These are phyloP conservation scores for Scheffersomyces stipitis DNA, from an alignment of 805 yeast species.

Conservation along the genomic window DNA sequence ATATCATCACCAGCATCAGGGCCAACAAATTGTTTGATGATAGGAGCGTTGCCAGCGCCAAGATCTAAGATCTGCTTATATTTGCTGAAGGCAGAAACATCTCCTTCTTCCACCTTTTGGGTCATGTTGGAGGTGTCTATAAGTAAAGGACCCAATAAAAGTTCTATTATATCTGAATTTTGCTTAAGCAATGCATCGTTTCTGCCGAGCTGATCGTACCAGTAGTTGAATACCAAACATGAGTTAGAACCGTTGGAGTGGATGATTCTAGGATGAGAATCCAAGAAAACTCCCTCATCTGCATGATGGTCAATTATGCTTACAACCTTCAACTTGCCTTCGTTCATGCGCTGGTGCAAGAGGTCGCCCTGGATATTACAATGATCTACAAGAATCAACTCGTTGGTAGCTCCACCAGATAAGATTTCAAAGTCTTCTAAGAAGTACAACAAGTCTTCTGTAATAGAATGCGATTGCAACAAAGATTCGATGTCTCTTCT, in stretches of 20 bases:
- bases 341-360: conserved; percentile 26
- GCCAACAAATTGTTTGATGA: neutral
- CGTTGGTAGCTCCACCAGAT: conserved; percentile 19
- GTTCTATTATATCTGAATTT: conserved; percentile 35
- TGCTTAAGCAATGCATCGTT: conserved; percentile 13
- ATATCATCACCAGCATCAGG: conserved; percentile 1
- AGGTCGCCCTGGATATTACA: conserved; percentile 60
- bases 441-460: conserved; percentile 53
- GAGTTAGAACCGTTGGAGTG: conserved; percentile 75
- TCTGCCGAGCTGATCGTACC: conserved; percentile 33
- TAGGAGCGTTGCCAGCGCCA: neutral
- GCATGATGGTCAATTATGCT: conserved; percentile 88
- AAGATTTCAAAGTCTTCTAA: conserved; percentile 59
- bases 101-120: conserved; percentile 61
- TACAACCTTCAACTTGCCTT: conserved; percentile 33
- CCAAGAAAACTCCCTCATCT: conserved; percentile 53
- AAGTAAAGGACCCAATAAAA: conserved; percentile 67
- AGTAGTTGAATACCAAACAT: conserved; percentile 66
- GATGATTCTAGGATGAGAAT: conserved; percentile 63
- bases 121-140: conserved; percentile 74
- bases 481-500: conserved; percentile 70
- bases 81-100: conserved; percentile 42
- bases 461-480: conserved; percentile 47
- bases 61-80: conserved; percentile 30
- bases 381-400: conserved; percentile 78